A percentile compares a stretch with the other conserved stretches of the same genome.
Evolutionary conservation across 352 stramenopile species (phyloP).

Genomic region (Aphanomyces cochlioides): DNA sequence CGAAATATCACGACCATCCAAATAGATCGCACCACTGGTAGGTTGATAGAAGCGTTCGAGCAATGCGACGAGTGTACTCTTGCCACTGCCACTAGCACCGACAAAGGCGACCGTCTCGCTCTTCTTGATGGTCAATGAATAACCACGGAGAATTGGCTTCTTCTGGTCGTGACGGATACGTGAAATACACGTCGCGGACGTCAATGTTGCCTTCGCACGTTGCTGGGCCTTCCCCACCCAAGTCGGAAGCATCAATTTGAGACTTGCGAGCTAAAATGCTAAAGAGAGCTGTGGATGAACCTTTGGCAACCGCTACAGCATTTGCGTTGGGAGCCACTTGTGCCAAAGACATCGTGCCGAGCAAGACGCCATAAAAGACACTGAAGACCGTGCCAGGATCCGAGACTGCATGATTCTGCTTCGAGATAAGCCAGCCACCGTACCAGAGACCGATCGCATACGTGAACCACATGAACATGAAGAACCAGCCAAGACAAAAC

Average conservation of each 20-base stretch:
- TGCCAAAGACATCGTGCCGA: conserved; percentile 40
- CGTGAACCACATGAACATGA: conserved; percentile 49
- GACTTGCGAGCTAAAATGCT: conserved; percentile 45
- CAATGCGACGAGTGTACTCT: conserved; percentile 64
- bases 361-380: conserved; percentile 47
- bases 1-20: conserved; percentile 75
- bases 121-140: conserved; percentile 37
- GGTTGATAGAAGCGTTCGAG: conserved; percentile 90
- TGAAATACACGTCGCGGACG: conserved; percentile 61
- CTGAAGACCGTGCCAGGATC: conserved; percentile 42
- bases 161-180: conserved; percentile 61
- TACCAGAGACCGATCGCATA: conserved; percentile 55
- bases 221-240: conserved; percentile 39
- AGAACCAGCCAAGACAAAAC: conserved; percentile 38
- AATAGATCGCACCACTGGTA: conserved; percentile 52
- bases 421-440: conserved; percentile 43
- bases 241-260: conserved; percentile 44
- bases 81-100: conserved; percentile 44
- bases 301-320: conserved; percentile 39
- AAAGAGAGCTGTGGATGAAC: conserved; percentile 41
- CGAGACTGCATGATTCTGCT: conserved; percentile 7
- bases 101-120: conserved; percentile 44
- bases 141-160: conserved; percentile 26
- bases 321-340: conserved; percentile 48
- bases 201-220: conserved; percentile 47